These are phyloP conservation scores for Gracilaria vermiculophylla DNA, from an alignment of 23 red algal species.

Conservation along the genomic window DNA sequence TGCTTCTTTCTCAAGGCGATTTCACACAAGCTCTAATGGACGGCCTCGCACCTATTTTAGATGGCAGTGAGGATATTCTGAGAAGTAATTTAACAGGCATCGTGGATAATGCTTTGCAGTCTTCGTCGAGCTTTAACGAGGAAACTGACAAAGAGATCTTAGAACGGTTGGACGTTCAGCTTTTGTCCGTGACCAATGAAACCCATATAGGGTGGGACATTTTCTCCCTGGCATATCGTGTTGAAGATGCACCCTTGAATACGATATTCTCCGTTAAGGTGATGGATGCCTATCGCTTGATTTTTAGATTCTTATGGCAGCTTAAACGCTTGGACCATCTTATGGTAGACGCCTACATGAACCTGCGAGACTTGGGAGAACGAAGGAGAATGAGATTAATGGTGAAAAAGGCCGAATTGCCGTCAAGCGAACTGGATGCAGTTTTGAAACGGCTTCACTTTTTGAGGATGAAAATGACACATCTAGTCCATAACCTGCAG, in stretches of 20 bases:
- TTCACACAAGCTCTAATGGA: constrained; percentile 84
- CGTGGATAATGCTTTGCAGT: constrained; percentile 66
- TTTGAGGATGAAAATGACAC: constrained; percentile 84
- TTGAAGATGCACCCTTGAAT: constrained; percentile 83
- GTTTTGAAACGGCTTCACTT: constrained; percentile 67
- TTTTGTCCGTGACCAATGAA: constrained; percentile 32
- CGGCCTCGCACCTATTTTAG: constrained; percentile 56
- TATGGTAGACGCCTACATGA: constrained; percentile 44
- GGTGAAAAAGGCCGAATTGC: background rate
- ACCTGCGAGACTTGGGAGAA: constrained; percentile 24
- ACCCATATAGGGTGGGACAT: constrained; percentile 75
- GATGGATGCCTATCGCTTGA: constrained; percentile 81
- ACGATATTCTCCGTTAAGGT: constrained; percentile 84
- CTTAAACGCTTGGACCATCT: constrained; percentile 79
- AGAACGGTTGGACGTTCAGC: constrained; percentile 80
- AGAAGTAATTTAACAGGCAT: constrained; percentile 74
- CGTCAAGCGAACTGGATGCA: background rate
- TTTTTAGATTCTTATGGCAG: constrained; percentile 80
- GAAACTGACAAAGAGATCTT: constrained; percentile 67
- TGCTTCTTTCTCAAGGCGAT: constrained; percentile 83
- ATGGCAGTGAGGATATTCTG: constrained; percentile 67
- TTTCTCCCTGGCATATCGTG: constrained; percentile 80
- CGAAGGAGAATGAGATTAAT: background rate
- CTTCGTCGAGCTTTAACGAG: constrained; percentile 70
- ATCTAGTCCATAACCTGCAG: constrained; percentile 84